These are phyloP conservation scores for Flaveria ramosissima DNA, from an alignment of 129 eudicot species.

Conservation along the genomic window DNA sequence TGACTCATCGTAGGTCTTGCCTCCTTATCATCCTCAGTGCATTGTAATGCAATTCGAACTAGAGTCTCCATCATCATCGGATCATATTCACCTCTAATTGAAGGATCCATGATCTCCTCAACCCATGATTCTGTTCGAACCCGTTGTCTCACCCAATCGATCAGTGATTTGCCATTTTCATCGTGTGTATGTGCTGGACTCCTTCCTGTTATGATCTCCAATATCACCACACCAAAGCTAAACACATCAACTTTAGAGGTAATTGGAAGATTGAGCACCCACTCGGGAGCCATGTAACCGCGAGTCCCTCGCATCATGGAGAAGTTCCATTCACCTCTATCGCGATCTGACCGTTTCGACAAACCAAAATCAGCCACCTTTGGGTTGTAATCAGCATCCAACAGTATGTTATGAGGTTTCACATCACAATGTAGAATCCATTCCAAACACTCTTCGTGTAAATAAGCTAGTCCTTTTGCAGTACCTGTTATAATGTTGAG, in stretches of 20 bases:
- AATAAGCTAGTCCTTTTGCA: too few relatives aligned
- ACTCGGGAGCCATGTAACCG: slow-evolving; percentile 42
- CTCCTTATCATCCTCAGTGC: slow-evolving; percentile 32
- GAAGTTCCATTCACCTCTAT: background rate
- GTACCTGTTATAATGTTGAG: background rate
- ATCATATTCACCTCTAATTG: slow-evolving; percentile 10
- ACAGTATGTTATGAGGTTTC: too few relatives aligned
- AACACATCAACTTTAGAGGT: slow-evolving; percentile 34
- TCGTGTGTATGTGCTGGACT: background rate
- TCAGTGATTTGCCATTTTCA: background rate
- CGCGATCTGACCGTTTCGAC: slow-evolving; percentile 25
- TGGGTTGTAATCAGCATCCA: slow-evolving; percentile 7
- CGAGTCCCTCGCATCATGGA: slow-evolving; percentile 38
- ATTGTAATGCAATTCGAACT: slow-evolving; percentile 30
- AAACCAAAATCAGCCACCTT: slow-evolving; percentile 39
- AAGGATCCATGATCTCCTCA: slow-evolving; percentile 13
- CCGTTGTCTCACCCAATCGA: slow-evolving; percentile 20
- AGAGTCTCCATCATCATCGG: background rate
- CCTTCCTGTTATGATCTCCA: slow-evolving; percentile 28
- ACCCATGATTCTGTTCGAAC: background rate
- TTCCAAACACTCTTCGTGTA: too few relatives aligned
- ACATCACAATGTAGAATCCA: too few relatives aligned
- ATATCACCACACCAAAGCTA: slow-evolving; percentile 32
- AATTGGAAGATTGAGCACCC: slow-evolving; percentile 30
- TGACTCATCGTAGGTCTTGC: slow-evolving; percentile 44